A percentile compares a stretch with the other conserved stretches of the same genome.
These are phyloP conservation scores for Fagus crenata DNA, from an alignment of 306 rosid species.

Conservation along the genomic window DNA sequence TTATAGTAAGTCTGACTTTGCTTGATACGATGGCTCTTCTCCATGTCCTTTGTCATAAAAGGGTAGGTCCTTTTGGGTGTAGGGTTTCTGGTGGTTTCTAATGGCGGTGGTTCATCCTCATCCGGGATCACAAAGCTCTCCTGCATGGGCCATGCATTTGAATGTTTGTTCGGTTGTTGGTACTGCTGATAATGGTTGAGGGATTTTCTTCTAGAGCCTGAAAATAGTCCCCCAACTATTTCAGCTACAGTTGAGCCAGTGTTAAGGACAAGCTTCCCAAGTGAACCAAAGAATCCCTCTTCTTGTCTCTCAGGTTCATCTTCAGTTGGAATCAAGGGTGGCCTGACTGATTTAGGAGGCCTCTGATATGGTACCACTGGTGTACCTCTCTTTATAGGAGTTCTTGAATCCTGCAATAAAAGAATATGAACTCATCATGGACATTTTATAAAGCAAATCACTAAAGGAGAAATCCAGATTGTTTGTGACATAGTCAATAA, in stretches of 20 bases:
- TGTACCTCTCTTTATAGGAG: constrained; percentile 46
- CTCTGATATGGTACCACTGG: constrained; percentile 57
- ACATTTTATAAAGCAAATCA: neutral
- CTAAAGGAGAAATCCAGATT: neutral
- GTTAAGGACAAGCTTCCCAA: constrained; percentile 74
- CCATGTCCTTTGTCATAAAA: constrained; percentile 61
- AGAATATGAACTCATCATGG: neutral
- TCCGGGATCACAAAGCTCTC: constrained; percentile 88
- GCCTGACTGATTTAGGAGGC: constrained; percentile 69
- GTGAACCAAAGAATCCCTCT: constrained; percentile 81
- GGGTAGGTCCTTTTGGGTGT: constrained; percentile 53
- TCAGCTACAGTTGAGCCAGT: constrained; percentile 68
- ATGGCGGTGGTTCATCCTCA: constrained; percentile 82
- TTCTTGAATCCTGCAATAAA: constrained; percentile 52
- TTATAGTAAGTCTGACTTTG: constrained; percentile 47
- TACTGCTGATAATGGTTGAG: constrained; percentile 58
- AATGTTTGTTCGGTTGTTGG: constrained; percentile 51
- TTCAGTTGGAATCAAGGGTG: constrained; percentile 75
- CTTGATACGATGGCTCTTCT: constrained; percentile 56
- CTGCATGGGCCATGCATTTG: constrained; percentile 80
- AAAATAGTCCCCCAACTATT: constrained; percentile 58
- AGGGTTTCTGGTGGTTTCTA: constrained; percentile 66
- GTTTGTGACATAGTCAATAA: neutral
- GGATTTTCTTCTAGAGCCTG: constrained; percentile 69
- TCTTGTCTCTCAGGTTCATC: constrained; percentile 74